A percentile compares a stretch with the other conserved stretches of the same genome.
Conservation (phyloP, 768 basidiomycete species). For the Tubosaeta brunneosetosa region DNA sequence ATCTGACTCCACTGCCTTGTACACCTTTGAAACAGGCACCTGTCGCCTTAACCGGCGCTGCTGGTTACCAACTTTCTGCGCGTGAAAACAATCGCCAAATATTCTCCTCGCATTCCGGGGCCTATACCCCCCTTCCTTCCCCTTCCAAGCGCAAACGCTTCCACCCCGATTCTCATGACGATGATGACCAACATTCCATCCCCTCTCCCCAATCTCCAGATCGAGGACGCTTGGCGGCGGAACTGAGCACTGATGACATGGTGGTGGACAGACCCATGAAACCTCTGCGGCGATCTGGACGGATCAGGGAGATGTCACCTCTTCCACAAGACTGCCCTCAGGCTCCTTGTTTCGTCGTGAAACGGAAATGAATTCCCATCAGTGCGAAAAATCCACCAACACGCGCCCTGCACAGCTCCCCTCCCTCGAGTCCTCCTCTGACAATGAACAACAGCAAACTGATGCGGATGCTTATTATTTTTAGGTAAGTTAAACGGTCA, state of each 20-base stretch:
- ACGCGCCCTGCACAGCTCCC: conserved; percentile 17
- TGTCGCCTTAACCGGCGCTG: conserved; percentile 14
- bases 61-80: conserved; percentile 47
- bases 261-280: conserved; percentile 33
- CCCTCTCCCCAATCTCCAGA: conserved; percentile 21
- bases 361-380: conserved; percentile 33
- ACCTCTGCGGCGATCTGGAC: conserved; percentile 32
- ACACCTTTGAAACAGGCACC: conserved; percentile 29
- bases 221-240: conserved; percentile 19
- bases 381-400: conserved; percentile 17
- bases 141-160: conserved; percentile 35
- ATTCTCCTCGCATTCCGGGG: conserved; percentile 34
- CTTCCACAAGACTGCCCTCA: conserved; percentile 14
- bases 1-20: conserved; percentile 41
- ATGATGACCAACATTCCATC: conserved; percentile 13
- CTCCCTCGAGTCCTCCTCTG: conserved; percentile 16
- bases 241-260: conserved; percentile 27
- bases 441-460: conserved; percentile 24
- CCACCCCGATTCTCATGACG: conserved; percentile 18
- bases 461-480: conserved; percentile 12
- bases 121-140: conserved; percentile 28
- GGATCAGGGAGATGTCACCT: conserved; percentile 25
- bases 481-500: conserved; percentile 25
- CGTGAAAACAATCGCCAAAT: conserved; percentile 54
- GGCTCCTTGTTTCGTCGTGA: conserved; percentile 21